A percentile compares a stretch with the other conserved stretches of the same genome.
These are phyloP conservation scores for Mycena amicta DNA, from an alignment of 768 basidiomycete genomes.

Conservation along the genomic window DNA sequence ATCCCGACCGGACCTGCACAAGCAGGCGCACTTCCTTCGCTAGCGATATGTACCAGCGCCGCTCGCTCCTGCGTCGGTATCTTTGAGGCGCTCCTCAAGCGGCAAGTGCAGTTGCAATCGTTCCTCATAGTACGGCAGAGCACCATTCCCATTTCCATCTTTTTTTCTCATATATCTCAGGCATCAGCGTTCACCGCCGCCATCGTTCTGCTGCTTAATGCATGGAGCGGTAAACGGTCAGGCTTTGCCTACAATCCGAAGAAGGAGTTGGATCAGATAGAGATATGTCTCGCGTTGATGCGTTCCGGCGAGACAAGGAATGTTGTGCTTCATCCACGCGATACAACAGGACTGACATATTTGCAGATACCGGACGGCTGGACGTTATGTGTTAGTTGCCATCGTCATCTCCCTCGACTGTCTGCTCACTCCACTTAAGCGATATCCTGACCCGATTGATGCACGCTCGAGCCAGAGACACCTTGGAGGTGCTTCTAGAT, in stretches of 20 bases:
- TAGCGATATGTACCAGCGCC: slow-evolving; percentile 75
- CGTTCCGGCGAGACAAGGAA: slow-evolving; percentile 3
- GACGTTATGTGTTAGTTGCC: slow-evolving; percentile 12
- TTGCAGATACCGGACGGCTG: slow-evolving; percentile 7
- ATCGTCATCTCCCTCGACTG: no score
- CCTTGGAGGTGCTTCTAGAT: not conserved
- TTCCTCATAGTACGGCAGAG: slow-evolving; percentile 20
- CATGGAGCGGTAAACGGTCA: slow-evolving; percentile 45
- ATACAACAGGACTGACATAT: not conserved
- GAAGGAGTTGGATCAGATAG: slow-evolving; percentile 45
- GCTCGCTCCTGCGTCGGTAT: slow-evolving; percentile 66
- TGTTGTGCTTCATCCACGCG: no score
- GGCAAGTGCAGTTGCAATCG: not conserved
- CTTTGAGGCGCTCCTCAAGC: slow-evolving; percentile 42
- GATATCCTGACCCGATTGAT: slow-evolving; percentile 14
- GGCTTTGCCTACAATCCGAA: slow-evolving; percentile 33
- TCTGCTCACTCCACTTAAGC: slow-evolving; percentile 1
- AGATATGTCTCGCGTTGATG: slow-evolving; percentile 39
- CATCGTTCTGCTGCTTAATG: slow-evolving; percentile 51
- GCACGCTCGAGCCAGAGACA: not conserved
- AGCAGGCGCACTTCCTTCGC: slow-evolving; percentile 43
- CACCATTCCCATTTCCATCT: not conserved
- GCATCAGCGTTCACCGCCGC: slow-evolving; percentile 26
- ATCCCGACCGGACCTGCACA: slow-evolving; percentile 49
- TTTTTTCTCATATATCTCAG: slow-evolving; percentile 18